Conservation (phyloP, 208 protist species). For the Leishmania aethiopica region DNA sequence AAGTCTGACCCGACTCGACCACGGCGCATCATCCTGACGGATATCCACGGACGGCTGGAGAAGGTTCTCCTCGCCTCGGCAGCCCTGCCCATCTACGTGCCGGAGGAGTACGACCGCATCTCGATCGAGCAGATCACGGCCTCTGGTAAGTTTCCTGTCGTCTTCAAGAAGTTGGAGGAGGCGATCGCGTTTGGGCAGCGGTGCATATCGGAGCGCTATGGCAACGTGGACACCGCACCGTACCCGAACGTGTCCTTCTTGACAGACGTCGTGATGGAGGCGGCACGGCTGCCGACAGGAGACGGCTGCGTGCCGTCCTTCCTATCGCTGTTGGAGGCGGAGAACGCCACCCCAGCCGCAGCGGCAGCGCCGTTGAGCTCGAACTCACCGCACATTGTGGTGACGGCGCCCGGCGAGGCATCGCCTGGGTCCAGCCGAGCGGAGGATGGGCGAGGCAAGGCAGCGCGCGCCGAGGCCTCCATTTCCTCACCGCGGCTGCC, state of each 20-base stretch:
- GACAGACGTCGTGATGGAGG: slow-evolving; percentile 47
- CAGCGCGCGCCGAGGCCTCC: background rate
- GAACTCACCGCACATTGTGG: background rate
- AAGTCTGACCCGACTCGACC: slow-evolving; percentile 23
- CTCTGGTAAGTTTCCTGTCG: slow-evolving; percentile 48
- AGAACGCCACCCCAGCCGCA: background rate
- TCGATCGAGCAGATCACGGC: slow-evolving; percentile 35
- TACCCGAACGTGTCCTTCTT: slow-evolving; percentile 61
- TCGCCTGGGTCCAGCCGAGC: background rate
- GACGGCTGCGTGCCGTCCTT: slow-evolving; percentile 14
- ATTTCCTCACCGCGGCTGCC: background rate
- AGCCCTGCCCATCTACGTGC: slow-evolving; percentile 48
- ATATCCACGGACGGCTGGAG: slow-evolving; percentile 56
- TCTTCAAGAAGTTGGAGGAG: slow-evolving; percentile 50
- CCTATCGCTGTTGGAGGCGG: slow-evolving; percentile 20
- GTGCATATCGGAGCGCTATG: slow-evolving; percentile 46
- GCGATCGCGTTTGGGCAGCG: slow-evolving; percentile 51
- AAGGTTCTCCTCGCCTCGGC: slow-evolving; percentile 46
- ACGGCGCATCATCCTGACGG: slow-evolving; percentile 47
- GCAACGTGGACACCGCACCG: slow-evolving; percentile 51
- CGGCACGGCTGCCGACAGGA: slow-evolving; percentile 28
- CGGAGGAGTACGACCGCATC: slow-evolving; percentile 51
- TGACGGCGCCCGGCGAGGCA: slow-evolving; percentile 14
- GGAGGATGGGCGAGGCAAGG: background rate
- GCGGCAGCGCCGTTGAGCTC: background rate